Evolutionary conservation across 2,329 filamentous ascomycete species (phyloP).

Genomic region (Pyricularia grisea): DNA sequence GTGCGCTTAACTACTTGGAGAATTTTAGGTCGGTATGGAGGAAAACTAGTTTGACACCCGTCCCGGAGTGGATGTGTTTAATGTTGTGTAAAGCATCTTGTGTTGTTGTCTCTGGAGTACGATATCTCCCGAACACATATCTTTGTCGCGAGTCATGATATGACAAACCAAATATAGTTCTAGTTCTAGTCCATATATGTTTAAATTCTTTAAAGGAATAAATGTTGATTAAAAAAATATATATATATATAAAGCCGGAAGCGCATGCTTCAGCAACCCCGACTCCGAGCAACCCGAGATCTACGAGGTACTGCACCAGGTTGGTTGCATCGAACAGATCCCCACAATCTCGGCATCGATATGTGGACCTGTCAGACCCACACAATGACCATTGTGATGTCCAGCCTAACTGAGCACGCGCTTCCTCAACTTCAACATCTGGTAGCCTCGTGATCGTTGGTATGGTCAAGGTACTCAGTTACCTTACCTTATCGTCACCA

Average conservation of each 20-base stretch:
- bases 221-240: too few species aligned
- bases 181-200: too few species aligned
- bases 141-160: neutral
- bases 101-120: neutral
- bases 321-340: neutral
- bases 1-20: neutral
- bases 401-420: neutral
- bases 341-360: neutral
- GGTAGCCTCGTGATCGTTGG: neutral
- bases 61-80: too few species aligned
- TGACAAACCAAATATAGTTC: neutral
- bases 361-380: neutral
- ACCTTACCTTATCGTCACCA: neutral
- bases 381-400: neutral
- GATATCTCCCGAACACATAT: neutral
- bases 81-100: neutral
- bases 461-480: neutral
- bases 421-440: neutral
- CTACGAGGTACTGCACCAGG: neutral
- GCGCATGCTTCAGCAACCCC: neutral
- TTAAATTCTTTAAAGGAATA: neutral
- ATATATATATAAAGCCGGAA: neutral
- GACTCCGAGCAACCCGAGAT: too few species aligned
- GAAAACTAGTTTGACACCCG: too few species aligned
- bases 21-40: too few species aligned